phyloP scores from a whole-genome alignment of 2,329 filamentous ascomycete genomes.

The Cladosporium cucumerinum region DNA sequence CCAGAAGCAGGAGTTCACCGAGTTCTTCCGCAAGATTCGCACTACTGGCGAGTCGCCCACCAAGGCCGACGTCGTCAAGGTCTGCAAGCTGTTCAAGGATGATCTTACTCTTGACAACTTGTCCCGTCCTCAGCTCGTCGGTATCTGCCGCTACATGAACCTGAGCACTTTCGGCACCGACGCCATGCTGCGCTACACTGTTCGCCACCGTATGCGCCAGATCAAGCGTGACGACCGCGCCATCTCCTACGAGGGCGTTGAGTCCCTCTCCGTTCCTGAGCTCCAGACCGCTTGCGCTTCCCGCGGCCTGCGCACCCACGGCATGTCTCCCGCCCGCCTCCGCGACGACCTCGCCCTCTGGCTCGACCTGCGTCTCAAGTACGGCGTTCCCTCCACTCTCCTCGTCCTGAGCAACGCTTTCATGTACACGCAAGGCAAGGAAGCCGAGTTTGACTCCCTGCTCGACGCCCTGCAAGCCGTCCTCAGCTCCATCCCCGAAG shows the following conservation, averaged over 20 bases:
- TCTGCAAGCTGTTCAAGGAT: constrained; percentile 98
- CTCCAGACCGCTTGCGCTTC: constrained; percentile 88
- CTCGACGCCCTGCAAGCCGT: constrained; percentile 92
- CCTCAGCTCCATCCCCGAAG: constrained; percentile 90
- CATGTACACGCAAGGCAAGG: constrained; percentile 87
- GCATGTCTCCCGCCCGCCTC: constrained; percentile 81
- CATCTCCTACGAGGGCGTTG: constrained; percentile 90
- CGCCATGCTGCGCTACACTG: constrained; percentile 94
- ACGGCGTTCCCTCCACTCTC: constrained; percentile 93
- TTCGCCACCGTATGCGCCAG: constrained; percentile 96
- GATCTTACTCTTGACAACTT: constrained; percentile 96
- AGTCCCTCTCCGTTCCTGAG: constrained; percentile 87
- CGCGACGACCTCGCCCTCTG: constrained; percentile 88
- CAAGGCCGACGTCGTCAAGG: constrained; percentile 89
- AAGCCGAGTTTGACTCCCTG: constrained; percentile 78
- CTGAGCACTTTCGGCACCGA: constrained; percentile 96
- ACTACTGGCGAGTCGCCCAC: constrained; percentile 88
- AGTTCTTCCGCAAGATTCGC: constrained; percentile 95
- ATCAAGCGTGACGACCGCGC: constrained; percentile 97
- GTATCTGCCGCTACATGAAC: constrained; percentile 98
- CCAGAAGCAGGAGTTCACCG: constrained; percentile 88
- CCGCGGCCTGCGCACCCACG: constrained; percentile 87
- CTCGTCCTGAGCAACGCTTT: constrained; percentile 96
- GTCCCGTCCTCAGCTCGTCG: constrained; percentile 90
- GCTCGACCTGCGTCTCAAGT: constrained; percentile 88